Percentiles rank a stretch among this genome's conserved stretches.
phyloP scores from a whole-genome alignment of 495 filamentous ascomycete genomes.

The Aspergillus avenaceus region DNA sequence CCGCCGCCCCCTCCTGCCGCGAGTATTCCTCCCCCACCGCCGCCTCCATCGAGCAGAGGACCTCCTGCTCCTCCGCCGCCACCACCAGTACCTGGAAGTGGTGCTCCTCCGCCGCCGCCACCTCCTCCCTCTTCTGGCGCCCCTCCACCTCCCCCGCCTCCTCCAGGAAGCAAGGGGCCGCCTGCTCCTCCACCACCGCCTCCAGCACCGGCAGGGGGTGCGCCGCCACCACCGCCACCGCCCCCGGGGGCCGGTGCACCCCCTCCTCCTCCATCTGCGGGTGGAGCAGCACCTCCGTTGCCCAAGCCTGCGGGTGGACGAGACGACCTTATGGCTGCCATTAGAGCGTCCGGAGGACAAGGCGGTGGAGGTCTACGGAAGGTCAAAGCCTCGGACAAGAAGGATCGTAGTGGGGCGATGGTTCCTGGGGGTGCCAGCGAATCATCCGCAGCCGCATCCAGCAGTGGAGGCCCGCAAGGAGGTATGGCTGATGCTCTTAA shows the following conservation, averaged over 20 bases:
- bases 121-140: slow-evolving; percentile 31
- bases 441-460: slow-evolving; percentile 43
- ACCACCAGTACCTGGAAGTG: slow-evolving; percentile 23
- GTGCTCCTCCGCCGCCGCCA: slow-evolving; percentile 45
- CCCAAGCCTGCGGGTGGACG: slow-evolving; percentile 50
- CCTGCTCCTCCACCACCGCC: slow-evolving; percentile 35
- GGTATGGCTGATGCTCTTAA: slow-evolving; percentile 80
- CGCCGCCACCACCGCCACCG: slow-evolving; percentile 49
- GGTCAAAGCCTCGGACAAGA: slow-evolving; percentile 70
- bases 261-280: slow-evolving; percentile 67
- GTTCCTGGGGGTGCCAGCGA: slow-evolving; percentile 57
- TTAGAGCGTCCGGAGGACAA: slow-evolving; percentile 71
- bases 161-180: slow-evolving; percentile 45
- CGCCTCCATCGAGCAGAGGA: slow-evolving; percentile 50
- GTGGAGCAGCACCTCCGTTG: slow-evolving; percentile 56
- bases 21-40: slow-evolving; percentile 50
- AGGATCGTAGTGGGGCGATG: slow-evolving; percentile 71
- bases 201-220: slow-evolving; percentile 25
- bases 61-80: slow-evolving; percentile 36
- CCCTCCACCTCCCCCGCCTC: slow-evolving; percentile 48
- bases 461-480: slow-evolving; percentile 53
- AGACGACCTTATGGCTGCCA: slow-evolving; percentile 73
- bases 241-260: slow-evolving; percentile 46
- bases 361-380: slow-evolving; percentile 70
- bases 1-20: slow-evolving; percentile 57